Conservation (phyloP, 2,329 filamentous ascomycete species). For the Aphanocladium album region DNA sequence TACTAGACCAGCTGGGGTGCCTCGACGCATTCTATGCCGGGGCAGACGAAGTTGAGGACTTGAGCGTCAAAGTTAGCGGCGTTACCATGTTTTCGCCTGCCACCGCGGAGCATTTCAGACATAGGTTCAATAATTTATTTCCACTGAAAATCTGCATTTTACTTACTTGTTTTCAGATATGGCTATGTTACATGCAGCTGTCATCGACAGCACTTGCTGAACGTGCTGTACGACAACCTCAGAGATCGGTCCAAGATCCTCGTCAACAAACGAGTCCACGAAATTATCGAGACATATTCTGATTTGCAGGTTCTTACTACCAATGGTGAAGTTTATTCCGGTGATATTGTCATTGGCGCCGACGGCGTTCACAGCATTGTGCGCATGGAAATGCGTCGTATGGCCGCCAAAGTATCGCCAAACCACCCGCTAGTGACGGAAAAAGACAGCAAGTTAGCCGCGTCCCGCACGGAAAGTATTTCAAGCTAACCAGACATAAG, state of each 20-base stretch:
- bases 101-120: conserved; percentile 1
- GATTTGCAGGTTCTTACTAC: neutral
- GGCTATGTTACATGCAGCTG: conserved; percentile 8
- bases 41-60: neutral
- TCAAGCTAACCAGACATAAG: neutral
- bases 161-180: neutral
- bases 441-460: conserved; percentile 4
- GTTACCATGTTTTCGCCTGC: neutral
- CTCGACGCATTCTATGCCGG: conserved; percentile 19
- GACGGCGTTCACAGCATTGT: conserved; percentile 36
- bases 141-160: neutral
- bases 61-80: neutral
- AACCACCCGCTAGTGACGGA: conserved; percentile 19
- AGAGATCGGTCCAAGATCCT: conserved; percentile 21
- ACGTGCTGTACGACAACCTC: conserved; percentile 28
- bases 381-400: conserved; percentile 24
- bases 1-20: conserved; percentile 43
- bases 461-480: too few species aligned
- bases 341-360: conserved; percentile 32
- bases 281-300: conserved; percentile 14
- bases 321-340: conserved; percentile 18
- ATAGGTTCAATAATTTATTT: neutral
- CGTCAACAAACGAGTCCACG: conserved; percentile 11
- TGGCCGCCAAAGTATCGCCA: conserved; percentile 19
- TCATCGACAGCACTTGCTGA: conserved; percentile 27